A percentile compares a stretch with the other conserved stretches of the same genome.
These are phyloP conservation scores for Acorus gramineus DNA, from an alignment of 106 monocot species.

Conservation along the genomic window DNA sequence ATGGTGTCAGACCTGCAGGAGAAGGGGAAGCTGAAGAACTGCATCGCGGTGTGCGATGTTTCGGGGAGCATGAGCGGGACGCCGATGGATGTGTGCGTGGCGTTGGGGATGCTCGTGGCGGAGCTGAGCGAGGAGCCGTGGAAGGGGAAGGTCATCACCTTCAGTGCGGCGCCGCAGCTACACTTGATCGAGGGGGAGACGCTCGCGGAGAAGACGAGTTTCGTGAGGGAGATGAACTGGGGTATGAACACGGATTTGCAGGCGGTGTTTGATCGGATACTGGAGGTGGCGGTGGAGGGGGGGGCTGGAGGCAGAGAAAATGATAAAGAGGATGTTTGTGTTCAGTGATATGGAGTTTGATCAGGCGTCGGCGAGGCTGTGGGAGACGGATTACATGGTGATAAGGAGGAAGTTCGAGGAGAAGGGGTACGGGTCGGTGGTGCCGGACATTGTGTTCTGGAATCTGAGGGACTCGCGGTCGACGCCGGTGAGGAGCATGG, in stretches of 20 bases:
- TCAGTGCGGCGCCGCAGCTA: constrained; percentile 26
- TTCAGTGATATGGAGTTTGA: too few species aligned
- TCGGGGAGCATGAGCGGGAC: constrained; percentile 55
- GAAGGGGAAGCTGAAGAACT: constrained; percentile 46
- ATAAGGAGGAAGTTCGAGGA: too few species aligned
- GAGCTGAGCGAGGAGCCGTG: constrained; percentile 78
- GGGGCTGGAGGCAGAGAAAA: too few species aligned
- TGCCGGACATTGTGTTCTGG: too few species aligned
- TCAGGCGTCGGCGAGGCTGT: too few species aligned
- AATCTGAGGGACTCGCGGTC: too few species aligned
- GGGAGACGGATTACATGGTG: too few species aligned
- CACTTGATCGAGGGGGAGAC: constrained; percentile 37
- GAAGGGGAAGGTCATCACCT: constrained; percentile 63
- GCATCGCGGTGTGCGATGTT: constrained; percentile 68
- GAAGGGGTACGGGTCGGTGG: too few species aligned
- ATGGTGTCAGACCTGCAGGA: constrained; percentile 43
- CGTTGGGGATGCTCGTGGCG: constrained; percentile 48
- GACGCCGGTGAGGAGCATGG: too few species aligned
- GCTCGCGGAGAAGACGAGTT: constrained; percentile 33
- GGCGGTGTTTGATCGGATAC: constrained; percentile 17
- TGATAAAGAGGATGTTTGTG: too few species aligned
- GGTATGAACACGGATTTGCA: constrained; percentile 11
- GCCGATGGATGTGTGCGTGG: constrained; percentile 59
- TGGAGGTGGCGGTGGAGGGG: background rate
- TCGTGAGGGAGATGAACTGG: constrained; percentile 15